Base-by-base conservation (phyloP, 1,139 yeast genomes). In the Sugiyamaella neomexicana region DNA sequence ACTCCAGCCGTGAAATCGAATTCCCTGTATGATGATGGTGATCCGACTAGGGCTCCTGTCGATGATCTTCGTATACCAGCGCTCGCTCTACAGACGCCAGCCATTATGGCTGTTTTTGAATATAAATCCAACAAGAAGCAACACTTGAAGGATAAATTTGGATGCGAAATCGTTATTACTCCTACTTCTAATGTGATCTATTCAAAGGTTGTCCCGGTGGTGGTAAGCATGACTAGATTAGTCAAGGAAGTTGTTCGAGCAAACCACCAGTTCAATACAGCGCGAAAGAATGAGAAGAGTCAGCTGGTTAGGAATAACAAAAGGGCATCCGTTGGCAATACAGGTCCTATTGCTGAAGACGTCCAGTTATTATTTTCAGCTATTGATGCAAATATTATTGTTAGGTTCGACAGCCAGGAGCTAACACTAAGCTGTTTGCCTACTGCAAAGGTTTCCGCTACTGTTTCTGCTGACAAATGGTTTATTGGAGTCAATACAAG, bases 401-500 rank as follows among this genome's bases (percentile, higher is more conserved):
- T 90, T 3, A 75, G 80, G 49, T 79, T 91, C 50, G 89, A 85
- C 29, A 80, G 83, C 38, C 98, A 93, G 66, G 81, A 80, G 50
- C 68, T 93, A 31, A 80, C 87, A 2, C 74, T 93, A 52, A 86
- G 96, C 62, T 93, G 98, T 75, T 93, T 88, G 59, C 98, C 99
- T 0, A 84, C 85, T 12, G 98, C 98, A 0, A 89, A 88, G 66
- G 95, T 93, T 1, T 91, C 90, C 36, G 95, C 97, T 0, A 80
- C 87, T 31, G 85, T 89, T 23, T 86, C 89, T 1, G 75, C 86
- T 39, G 86, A 83, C 32, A 84, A 85, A 0, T 80, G 88, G 31
- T 78, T 75, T 41, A 65, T 87, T 37, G 82, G 82, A 53, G 61
- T 86, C 12, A 80, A 80, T 52, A 79, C 91, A 0, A 57, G 81